Conservation (phyloP, 345 rosid species). For the Fremontodendron californicum region DNA sequence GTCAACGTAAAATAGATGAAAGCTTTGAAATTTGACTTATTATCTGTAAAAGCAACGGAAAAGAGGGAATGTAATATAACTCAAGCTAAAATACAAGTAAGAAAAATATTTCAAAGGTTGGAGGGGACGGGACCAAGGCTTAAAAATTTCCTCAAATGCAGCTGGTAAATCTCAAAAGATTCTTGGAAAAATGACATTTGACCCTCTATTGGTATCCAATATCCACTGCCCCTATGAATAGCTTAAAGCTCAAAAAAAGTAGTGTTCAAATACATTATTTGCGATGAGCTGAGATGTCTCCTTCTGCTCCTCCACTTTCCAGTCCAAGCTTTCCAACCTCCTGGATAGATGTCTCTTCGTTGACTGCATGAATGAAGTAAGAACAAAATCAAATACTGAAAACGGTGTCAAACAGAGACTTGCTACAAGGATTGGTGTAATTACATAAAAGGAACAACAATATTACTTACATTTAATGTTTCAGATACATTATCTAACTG, state of each 20-base stretch:
- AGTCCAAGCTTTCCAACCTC: slow-evolving; percentile 69
- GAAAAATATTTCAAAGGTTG: not conserved
- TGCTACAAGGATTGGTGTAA: not conserved
- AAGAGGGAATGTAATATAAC: not conserved
- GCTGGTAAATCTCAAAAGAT: not conserved
- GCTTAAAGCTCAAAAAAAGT: slow-evolving; percentile 17
- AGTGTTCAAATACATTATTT: slow-evolving; percentile 9
- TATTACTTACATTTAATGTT: slow-evolving; percentile 60
- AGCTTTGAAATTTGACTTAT: not conserved
- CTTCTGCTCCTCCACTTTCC: slow-evolving; percentile 79
- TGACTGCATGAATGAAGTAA: slow-evolving; percentile 6
- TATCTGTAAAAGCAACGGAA: not conserved
- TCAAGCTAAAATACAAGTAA: not conserved
- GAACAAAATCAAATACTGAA: not conserved
- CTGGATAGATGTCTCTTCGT: slow-evolving; percentile 84
- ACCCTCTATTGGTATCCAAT: not conserved
- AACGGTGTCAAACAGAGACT: not conserved
- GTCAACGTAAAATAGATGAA: not conserved
- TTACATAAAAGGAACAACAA: not conserved
- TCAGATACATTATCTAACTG: slow-evolving; percentile 77
- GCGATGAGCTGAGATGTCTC: slow-evolving; percentile 65
- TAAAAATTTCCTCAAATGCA: not conserved
- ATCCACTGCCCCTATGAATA: not conserved
- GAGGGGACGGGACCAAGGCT: not conserved
- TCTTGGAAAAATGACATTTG: not conserved